These are phyloP conservation scores for Erucastrum elatum DNA, from an alignment of 345 rosid genomes.

Conservation along the genomic window DNA sequence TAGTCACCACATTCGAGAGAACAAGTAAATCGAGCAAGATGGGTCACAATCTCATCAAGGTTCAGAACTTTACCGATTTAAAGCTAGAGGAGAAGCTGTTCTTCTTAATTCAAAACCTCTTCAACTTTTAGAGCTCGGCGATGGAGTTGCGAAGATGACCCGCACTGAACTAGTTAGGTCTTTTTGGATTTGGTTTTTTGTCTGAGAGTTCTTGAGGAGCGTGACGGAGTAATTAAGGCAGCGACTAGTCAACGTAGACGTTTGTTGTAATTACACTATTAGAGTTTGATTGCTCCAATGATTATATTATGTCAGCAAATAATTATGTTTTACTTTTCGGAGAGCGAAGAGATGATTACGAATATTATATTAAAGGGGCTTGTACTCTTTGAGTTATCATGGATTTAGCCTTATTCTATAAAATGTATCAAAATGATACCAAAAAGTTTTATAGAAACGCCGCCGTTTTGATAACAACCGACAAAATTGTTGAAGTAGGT, in stretches of 20 bases:
- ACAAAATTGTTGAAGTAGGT: constrained; percentile 20
- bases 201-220: constrained; percentile 30
- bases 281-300: constrained; percentile 24
- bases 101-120: constrained; percentile 7
- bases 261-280: constrained; percentile 11
- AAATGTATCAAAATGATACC: not conserved
- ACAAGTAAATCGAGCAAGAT: constrained; percentile 3
- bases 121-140: not conserved
- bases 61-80: constrained; percentile 14
- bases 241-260: constrained; percentile 33
- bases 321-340: not conserved
- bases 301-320: not conserved
- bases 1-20: constrained; percentile 22
- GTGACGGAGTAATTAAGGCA: constrained; percentile 15
- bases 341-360: not conserved
- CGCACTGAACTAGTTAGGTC: constrained; percentile 14
- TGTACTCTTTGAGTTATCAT: not conserved
- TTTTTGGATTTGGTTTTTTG: constrained; percentile 21
- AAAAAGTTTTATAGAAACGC: not conserved
- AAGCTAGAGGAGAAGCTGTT: constrained; percentile 17
- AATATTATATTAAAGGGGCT: not conserved
- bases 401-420: not conserved
- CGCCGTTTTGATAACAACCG: constrained; percentile 1
- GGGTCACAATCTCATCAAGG: not conserved
- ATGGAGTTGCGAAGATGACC: not conserved